Evolutionary conservation across 257 asterid species (phyloP).

Genomic region (Solanum piurae): DNA sequence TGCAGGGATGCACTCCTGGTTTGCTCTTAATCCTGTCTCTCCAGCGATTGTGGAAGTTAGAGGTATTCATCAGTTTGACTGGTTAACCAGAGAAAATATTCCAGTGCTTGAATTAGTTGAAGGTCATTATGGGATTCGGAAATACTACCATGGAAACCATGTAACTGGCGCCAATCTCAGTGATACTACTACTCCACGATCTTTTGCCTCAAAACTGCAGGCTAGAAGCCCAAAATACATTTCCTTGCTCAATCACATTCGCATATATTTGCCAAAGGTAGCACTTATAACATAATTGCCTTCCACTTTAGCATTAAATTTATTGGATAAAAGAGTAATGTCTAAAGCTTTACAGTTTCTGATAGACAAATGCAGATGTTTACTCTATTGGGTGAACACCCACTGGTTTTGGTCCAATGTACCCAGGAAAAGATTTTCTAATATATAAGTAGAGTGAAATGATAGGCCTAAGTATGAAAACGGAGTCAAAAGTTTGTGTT

Average conservation of each 20-base stretch:
- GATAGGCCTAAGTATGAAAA: not conserved
- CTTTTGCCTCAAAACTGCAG: slow-evolving; percentile 84
- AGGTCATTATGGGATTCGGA: slow-evolving; percentile 59
- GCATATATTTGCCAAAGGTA: slow-evolving; percentile 98
- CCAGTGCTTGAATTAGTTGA: slow-evolving; percentile 98
- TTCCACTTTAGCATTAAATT: not conserved
- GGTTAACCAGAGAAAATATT: slow-evolving; percentile 92
- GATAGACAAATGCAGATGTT: not conserved
- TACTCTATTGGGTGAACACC: not conserved
- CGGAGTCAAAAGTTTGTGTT: not conserved
- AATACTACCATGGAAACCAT: slow-evolving; percentile 92
- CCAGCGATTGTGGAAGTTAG: slow-evolving; percentile 91
- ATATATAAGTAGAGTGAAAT: not conserved
- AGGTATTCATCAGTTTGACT: slow-evolving; percentile 95
- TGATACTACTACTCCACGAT: slow-evolving; percentile 66
- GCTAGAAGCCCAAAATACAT: slow-evolving; percentile 89
- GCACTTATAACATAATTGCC: not conserved
- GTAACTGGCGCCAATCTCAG: slow-evolving; percentile 64
- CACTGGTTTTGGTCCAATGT: not conserved
- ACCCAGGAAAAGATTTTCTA: not conserved
- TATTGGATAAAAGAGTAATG: not conserved
- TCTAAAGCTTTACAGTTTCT: not conserved
- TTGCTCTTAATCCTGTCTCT: slow-evolving; percentile 67
- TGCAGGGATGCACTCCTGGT: slow-evolving; percentile 99
- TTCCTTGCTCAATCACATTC: slow-evolving; percentile 91